Base-by-base conservation (phyloP, 352 stramenopile genomes). In the Pythium insidiosum region DNA sequence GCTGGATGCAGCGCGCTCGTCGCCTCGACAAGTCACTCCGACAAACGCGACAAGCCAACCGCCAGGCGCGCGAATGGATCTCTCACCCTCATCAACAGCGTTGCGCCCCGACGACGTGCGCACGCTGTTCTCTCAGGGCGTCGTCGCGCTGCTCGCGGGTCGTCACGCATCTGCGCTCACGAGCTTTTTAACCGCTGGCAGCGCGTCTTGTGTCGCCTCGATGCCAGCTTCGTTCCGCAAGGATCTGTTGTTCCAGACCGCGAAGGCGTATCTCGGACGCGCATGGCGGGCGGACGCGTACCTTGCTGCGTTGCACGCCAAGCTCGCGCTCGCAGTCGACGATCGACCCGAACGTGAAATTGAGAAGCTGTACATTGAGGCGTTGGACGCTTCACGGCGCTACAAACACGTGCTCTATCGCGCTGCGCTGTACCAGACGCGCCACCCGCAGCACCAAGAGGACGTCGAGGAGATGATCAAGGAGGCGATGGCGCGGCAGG, bases 251-350 rank as follows among this genome's bases (percentile, higher is more conserved):
- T 65, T 85, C 36, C 56, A 63, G 26, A 68, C 61, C 31, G 73
- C 77, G 0, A 80, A 85, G 34, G 68, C 77, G 12, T 92, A 90
- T 50, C 29, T 88, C 3, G 61, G 53, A 19, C 58, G 80, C 43
- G 51, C 38, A 2, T 92, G 80, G 80, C 81, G 69, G 41, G 73
- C 68, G 22, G 80, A 90, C 30, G 55, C 41, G 0, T 88, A 85
- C 50, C 31, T 90, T 18, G 61, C 80, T 16, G 58, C 68, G 7
- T 57, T 79, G 21, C 73, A 83, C 22, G 83, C 75, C 50, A 84
- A 85, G 26, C 67, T 64, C 23, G 74, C 77, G 0, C 47, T 88
- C 22, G 62, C 82, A n/a, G 35, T 89, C 1, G 60, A 74, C 29
- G 54, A 61, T 3, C n/a, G n/a, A n/a, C 53, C 58, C 15, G 63